Evolutionary conservation across 2,329 filamentous ascomycete species (phyloP).

Genomic region (Colletotrichum tropicicola): DNA sequence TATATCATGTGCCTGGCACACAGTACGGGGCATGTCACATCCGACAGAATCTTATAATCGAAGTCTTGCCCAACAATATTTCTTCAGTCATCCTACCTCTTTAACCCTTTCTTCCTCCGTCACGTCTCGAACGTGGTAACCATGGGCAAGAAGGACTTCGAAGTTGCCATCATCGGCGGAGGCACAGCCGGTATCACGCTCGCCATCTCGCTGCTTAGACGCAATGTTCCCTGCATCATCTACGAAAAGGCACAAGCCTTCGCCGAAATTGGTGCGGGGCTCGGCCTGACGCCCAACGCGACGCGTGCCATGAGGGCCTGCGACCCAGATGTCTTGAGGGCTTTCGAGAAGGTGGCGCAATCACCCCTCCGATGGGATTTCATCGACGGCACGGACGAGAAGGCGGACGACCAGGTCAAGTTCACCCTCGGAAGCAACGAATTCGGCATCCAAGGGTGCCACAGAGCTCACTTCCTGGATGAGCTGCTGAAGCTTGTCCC

Average conservation of each 20-base stretch:
- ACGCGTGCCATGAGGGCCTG: conserved; percentile 49
- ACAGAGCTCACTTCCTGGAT: conserved; percentile 37
- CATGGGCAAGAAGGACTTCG: conserved; percentile 16
- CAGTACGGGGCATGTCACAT: not conserved
- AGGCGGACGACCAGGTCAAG: not conserved
- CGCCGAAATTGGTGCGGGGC: conserved; percentile 58
- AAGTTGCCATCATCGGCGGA: conserved; percentile 58
- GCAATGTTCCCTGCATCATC: conserved; percentile 51
- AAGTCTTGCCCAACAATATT: no score
- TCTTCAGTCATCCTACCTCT: not conserved
- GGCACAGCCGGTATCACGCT: conserved; percentile 60
- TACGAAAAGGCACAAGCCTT: conserved; percentile 55
- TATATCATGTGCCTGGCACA: no score
- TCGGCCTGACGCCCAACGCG: conserved; percentile 60
- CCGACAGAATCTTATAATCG: not conserved
- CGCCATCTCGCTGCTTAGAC: conserved; percentile 51
- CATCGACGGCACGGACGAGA: conserved; percentile 21
- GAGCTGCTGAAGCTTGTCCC: conserved; percentile 48
- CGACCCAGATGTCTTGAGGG: conserved; percentile 39
- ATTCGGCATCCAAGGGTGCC: not conserved
- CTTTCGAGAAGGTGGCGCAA: conserved; percentile 44
- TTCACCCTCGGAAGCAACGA: not conserved
- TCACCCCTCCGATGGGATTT: conserved; percentile 29
- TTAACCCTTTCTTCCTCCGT: not conserved
- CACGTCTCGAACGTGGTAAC: not conserved